These are phyloP conservation scores for Camelina sativa DNA, from an alignment of 345 rosid genomes.

Conservation along the genomic window DNA sequence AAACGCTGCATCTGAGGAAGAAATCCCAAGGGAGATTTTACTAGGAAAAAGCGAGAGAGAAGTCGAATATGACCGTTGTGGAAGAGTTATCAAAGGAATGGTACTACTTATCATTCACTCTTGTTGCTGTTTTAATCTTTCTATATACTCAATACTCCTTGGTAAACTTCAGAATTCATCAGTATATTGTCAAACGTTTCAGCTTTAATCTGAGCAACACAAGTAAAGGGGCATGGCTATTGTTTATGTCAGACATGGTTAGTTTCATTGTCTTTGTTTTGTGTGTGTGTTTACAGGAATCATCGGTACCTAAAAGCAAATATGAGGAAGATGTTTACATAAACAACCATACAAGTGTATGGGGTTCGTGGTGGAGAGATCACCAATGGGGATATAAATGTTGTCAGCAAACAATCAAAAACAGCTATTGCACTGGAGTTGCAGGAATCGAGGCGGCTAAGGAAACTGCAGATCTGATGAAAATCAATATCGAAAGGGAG, in stretches of 20 bases:
- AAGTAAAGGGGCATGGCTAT: neutral
- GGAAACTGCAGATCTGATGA: constrained; percentile 73
- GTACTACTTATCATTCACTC: constrained; percentile 43
- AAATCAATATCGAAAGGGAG: constrained; percentile 71
- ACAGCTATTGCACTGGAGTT: constrained; percentile 80
- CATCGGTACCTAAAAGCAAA: constrained; percentile 61
- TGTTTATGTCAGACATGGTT: constrained; percentile 1
- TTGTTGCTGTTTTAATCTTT: neutral
- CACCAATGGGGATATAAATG: constrained; percentile 89
- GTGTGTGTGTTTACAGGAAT: constrained; percentile 47
- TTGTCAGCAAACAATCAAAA: constrained; percentile 70
- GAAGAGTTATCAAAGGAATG: constrained; percentile 72
- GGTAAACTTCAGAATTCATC: neutral
- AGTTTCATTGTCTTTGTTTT: neutral
- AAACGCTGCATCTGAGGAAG: constrained; percentile 65
- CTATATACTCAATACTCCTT: too few species aligned
- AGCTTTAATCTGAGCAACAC: too few species aligned
- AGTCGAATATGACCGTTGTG: constrained; percentile 80
- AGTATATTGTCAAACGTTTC: neutral
- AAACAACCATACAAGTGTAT: constrained; percentile 71
- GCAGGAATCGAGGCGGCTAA: constrained; percentile 88
- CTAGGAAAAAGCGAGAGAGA: constrained; percentile 79
- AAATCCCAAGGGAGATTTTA: constrained; percentile 67
- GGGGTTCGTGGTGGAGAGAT: constrained; percentile 97
- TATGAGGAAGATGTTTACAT: constrained; percentile 63